Evolutionary conservation across 2,329 filamentous ascomycete species (phyloP), one percentile per base, ranked within the genome.

Genomic region (Fusarium sp.): DNA sequence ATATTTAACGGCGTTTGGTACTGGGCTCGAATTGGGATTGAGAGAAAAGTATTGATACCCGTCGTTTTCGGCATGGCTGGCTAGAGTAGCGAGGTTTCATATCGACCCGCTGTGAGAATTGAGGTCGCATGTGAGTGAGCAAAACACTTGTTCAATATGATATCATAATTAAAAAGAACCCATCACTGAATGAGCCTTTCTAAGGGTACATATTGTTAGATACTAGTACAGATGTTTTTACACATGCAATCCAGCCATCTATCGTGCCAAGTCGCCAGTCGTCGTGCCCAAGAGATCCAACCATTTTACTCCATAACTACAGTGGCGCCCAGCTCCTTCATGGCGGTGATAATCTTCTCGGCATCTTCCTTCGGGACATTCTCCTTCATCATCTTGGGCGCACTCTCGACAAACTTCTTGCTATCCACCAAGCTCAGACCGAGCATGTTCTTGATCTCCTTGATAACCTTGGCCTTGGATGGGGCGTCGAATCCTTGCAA

Each of bases 361-460:
- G 94, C 94, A 83, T 99, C 97, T 80, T 99, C 96, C 90, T 99
- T 99, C 73, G 95, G 93, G 76, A 99, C 94, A 56, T 93, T 95
- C 86, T 99, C 96, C 91, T 98, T 98, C 94, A 99, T 93, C 83
- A 94, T 86, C 92, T 99, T 99, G 73, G 96, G 96, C 76, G 93
- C 95, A 81, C 93, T 94, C 89, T 99, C 96, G 75, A 99, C 96
- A 80, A 99, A 99, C 88, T 99, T 99, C 92, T 99, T 99, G 86
- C 94, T 97, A 85, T 99, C 96, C 77, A 99, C 97, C 86, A 99
- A 89, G 82, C 93, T 97, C 81, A 99, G 85, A 46, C 96, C 96
- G 68, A 99, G 87, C 90, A 99, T 88, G 80, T 90, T 91, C 91
- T 99, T 99, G 86, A 99, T 89, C 87, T 99, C 96, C 90, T 99